Conservation (phyloP, 1,284 basidiomycete genomes). For the Trichosporon faecale region DNA sequence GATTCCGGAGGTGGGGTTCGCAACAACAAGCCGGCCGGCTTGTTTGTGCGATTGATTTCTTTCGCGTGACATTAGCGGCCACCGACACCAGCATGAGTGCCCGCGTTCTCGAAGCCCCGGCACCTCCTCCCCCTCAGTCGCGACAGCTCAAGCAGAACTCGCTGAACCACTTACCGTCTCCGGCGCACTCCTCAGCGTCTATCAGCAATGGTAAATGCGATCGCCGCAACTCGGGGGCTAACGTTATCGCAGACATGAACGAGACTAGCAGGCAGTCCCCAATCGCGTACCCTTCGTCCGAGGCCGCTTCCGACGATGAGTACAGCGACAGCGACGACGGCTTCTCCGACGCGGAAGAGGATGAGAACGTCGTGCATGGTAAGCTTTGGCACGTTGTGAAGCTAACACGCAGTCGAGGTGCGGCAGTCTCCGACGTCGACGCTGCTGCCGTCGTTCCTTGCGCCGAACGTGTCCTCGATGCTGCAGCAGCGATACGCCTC, state of each 20-base stretch:
- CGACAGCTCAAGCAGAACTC: background rate
- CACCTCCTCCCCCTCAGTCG: background rate
- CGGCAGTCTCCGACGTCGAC: conserved; percentile 48
- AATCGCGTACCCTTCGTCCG: background rate
- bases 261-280: background rate
- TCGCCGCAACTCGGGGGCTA: background rate
- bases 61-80: background rate
- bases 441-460: background rate
- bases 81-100: conserved; percentile 3
- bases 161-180: conserved; percentile 2
- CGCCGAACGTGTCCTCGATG: conserved; percentile 6
- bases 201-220: background rate
- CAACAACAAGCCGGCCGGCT: background rate
- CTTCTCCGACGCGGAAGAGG: conserved; percentile 4
- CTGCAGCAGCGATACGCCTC: conserved; percentile 12
- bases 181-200: conserved; percentile 2
- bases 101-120: background rate
- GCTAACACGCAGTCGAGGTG: conserved; percentile 67
- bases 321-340: conserved; percentile 16
- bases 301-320: conserved; percentile 8
- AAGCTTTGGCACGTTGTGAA: background rate
- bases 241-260: background rate
- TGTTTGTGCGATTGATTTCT: conserved; percentile 11
- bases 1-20: background rate
- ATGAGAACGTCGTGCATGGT: conserved; percentile 29